Evolutionary conservation across 306 rosid genomes (phyloP), one percentile per base, ranked within the genome.

Genomic region (Vigna radiata): DNA sequence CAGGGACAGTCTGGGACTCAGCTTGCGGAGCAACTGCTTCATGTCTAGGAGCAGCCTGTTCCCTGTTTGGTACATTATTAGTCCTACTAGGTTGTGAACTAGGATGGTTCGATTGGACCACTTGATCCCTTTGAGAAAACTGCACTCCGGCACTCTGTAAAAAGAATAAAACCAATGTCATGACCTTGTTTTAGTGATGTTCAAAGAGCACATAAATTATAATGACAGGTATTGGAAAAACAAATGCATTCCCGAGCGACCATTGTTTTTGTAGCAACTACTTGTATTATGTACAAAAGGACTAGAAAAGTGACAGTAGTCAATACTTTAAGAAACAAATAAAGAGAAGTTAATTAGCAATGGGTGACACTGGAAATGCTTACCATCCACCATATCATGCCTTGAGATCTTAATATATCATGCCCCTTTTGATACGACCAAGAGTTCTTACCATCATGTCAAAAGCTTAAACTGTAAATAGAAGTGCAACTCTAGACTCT

Each of bases 131-230:
- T 87, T 88, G 93, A 74, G 91, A 87, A 83, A 94, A 94, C 78
- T 92, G 88, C 73, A 91, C 91, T 68, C 98, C 97, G 36, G 97
- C 93, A 88, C 83, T 92, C 98, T 94, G 92, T 69, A 72, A 77
- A 82, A 79, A 33, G 76, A 41, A 72, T 64, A 80, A 73, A 70
- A 31, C 77, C 49, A 49, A 59, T 66, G 68, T 23, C 31, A 18
- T 39, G 53, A 70, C 15, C 61, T 78, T 7, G 43, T 8, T 65
- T 65, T 66, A 56, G 54, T 23, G 65, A 48, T 67, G 63, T 31
- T 65, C 66, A 72, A 70, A 72, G 50, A 41, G 71, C 59, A 54
- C 13, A 64, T 59, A 8, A 41, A 41, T 8, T 41, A 41, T 9
- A 31, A 37, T 56, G 31, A 49, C 52, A 44, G n/a, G 16, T 21